Evolutionary conservation across 1,139 yeast genomes (phyloP).

Genomic region (Candida anutae): DNA sequence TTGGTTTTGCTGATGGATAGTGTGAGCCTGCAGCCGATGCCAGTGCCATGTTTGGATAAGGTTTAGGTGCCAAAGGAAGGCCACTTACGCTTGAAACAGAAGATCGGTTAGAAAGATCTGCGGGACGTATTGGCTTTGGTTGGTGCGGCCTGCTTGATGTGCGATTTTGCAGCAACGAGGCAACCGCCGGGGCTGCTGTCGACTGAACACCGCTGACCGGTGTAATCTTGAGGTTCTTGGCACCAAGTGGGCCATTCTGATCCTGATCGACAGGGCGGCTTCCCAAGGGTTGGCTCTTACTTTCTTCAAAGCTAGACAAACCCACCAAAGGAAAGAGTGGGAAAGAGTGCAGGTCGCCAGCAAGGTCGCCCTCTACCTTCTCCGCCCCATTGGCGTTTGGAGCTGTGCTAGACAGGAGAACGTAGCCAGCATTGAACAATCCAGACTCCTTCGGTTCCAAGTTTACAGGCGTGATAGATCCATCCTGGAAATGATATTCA

Average conservation of each 20-base stretch:
- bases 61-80: no score
- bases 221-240: no score
- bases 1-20: slow-evolving; percentile 23
- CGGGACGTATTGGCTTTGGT: slow-evolving; percentile 15
- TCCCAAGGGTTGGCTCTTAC: no score
- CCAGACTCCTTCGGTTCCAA: no score
- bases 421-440: background rate
- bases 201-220: no score
- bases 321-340: slow-evolving; percentile 50
- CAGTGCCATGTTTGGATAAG: no score
- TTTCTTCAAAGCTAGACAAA: slow-evolving; percentile 32
- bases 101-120: slow-evolving; percentile 6
- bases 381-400: background rate
- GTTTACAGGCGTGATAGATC: background rate
- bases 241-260: no score
- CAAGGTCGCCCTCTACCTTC: background rate
- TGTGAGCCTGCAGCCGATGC: slow-evolving; percentile 8
- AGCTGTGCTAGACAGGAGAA: background rate
- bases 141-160: slow-evolving; percentile 10
- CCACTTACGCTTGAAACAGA: no score
- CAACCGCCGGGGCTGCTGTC: slow-evolving; percentile 1
- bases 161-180: slow-evolving; percentile 2
- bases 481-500: background rate
- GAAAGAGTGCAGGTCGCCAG: slow-evolving; percentile 15
- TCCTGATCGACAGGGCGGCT: no score